Conservation (phyloP, 192 early-diverging fungal species). For the Coemansia sp. region DNA sequence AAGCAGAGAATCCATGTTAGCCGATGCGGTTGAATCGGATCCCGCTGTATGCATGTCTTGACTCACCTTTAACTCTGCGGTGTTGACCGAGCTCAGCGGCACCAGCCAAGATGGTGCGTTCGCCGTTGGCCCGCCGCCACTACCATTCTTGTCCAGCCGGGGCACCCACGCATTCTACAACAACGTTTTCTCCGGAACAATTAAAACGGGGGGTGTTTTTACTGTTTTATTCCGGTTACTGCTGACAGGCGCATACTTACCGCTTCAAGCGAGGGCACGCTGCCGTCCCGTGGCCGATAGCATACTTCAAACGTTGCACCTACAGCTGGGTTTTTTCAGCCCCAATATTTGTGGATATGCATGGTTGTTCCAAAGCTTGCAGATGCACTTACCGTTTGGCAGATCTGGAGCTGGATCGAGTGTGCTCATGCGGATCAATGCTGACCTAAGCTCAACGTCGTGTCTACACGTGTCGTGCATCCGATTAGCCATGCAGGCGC, state of each 20-base stretch:
- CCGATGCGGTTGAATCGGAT: background rate
- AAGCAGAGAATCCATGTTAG: too few species aligned
- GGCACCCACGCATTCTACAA: slow-evolving; percentile 41
- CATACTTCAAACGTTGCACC: slow-evolving; percentile 33
- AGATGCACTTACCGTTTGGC: background rate
- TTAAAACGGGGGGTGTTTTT: background rate
- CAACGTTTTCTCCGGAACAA: background rate
- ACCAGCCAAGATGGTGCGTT: slow-evolving; percentile 15
- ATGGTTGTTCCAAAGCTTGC: too few species aligned
- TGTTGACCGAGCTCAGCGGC: slow-evolving; percentile 31
- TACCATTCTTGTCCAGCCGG: slow-evolving; percentile 9
- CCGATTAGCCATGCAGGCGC: too few species aligned
- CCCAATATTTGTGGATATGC: too few species aligned
- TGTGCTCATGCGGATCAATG: slow-evolving; percentile 31
- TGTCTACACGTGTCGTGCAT: background rate
- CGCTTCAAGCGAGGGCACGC: slow-evolving; percentile 30
- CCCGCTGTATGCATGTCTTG: background rate
- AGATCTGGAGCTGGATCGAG: slow-evolving; percentile 21
- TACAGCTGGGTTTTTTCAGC: slow-evolving; percentile 3
- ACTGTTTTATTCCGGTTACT: background rate
- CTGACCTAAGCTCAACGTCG: slow-evolving; percentile 37
- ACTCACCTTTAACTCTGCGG: slow-evolving; percentile 28
- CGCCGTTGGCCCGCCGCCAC: background rate
- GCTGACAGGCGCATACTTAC: slow-evolving; percentile 5
- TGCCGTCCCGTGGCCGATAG: slow-evolving; percentile 22